Evolutionary conservation across 2,329 filamentous ascomycete genomes (phyloP), one percentile per base, ranked within the genome.

Genomic region (Penicillium sclerotiorum): DNA sequence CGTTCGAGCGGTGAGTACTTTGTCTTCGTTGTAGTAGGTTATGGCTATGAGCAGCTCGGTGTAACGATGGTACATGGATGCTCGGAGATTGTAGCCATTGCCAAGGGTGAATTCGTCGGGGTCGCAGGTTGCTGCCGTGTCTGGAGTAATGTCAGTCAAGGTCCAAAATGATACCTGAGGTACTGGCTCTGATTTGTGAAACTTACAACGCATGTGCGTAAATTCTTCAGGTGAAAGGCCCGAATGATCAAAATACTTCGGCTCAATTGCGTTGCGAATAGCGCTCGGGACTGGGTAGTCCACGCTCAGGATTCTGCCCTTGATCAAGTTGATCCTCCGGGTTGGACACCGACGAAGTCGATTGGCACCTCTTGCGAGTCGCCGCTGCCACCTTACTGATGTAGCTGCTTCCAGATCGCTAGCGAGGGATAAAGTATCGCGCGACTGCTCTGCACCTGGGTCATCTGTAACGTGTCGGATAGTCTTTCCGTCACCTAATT

Each of bases 301-400:
- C 20, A 45, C 30, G 17, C 42, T 45, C 12, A 45, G 25, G n/a
- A 45, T 27, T 6, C 8, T 36, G 9, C 42, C 42, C 8, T 36
- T 30, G 8, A 36, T 25, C 13, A 44, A 36, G 44, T 39, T 46
- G 50, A 45, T 49, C 27, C 39, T 52, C 23, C 22, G 46, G 32
- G 43, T 23, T 52, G 58, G 35, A 45, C 30, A 49, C 54, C 33
- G n/a, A 9, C 33, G 33, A 36, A 36, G n/a, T n/a, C n/a, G n/a
- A n/a, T n/a, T n/a, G n/a, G n/a, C n/a, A n/a, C n/a, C n/a, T n/a
- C n/a, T n/a, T n/a, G n/a, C n/a, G n/a, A n/a, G n/a, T n/a, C n/a
- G n/a, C n/a, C n/a, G n/a, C n/a, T n/a, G n/a, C n/a, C n/a, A n/a
- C n/a, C n/a, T n/a, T n/a, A n/a, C n/a, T n/a, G n/a, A n/a, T n/a